Evolutionary conservation across 2,329 filamentous ascomycete species (phyloP).

Genomic region (Rasamsonia emersonii): DNA sequence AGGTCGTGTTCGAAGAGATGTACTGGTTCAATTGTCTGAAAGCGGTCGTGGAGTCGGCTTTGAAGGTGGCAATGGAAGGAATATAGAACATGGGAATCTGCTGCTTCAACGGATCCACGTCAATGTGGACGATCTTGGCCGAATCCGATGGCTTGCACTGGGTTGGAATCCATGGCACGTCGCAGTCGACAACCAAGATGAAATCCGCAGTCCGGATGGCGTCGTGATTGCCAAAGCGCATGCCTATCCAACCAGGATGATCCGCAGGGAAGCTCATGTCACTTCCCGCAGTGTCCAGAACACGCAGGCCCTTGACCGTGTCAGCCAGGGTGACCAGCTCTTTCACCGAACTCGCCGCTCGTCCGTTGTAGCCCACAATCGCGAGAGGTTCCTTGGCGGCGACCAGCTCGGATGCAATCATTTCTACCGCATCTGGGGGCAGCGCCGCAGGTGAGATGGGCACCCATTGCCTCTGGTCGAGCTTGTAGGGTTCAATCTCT

Average conservation of each 20-base stretch:
- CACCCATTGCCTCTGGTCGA: conserved; percentile 63
- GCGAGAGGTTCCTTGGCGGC: conserved; percentile 41
- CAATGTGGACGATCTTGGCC: conserved; percentile 56
- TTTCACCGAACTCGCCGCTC: conserved; percentile 34
- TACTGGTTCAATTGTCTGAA: conserved; percentile 61
- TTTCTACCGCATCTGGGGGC: conserved; percentile 37
- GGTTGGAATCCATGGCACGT: conserved; percentile 90
- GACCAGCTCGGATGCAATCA: conserved; percentile 37
- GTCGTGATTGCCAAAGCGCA: conserved; percentile 66
- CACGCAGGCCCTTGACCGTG: conserved; percentile 39
- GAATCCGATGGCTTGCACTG: conserved; percentile 50
- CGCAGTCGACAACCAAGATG: conserved; percentile 78
- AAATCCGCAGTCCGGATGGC: conserved; percentile 69
- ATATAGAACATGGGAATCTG: conserved; percentile 69
- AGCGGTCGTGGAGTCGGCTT: conserved; percentile 55
- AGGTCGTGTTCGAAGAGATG: conserved; percentile 41
- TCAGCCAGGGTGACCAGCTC: conserved; percentile 41
- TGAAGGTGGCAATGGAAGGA: conserved; percentile 55
- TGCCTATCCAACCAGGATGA: conserved; percentile 53
- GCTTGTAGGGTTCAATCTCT: conserved; percentile 63
- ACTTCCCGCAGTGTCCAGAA: conserved; percentile 45
- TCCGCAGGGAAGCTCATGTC: conserved; percentile 44
- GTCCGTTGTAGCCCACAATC: conserved; percentile 44
- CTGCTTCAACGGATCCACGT: conserved; percentile 60
- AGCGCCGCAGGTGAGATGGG: conserved; percentile 60